Evolutionary conservation across 495 filamentous ascomycete genomes (phyloP).

Genomic region (Penicillium diatomitis): DNA sequence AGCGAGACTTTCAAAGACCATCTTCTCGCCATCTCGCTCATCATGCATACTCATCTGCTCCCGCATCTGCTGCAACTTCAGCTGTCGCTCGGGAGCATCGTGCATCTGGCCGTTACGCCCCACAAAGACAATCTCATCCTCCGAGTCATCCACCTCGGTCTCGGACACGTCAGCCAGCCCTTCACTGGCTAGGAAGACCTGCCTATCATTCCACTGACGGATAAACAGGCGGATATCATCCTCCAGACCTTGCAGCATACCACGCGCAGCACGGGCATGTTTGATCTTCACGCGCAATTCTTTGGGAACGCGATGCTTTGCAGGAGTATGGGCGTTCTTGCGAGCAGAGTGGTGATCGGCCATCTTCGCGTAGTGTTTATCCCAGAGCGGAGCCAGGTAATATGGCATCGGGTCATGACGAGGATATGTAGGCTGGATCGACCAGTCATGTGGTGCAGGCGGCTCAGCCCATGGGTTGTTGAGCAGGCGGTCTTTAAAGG

Average conservation of each 20-base stretch:
- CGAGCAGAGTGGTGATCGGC: slow-evolving; percentile 27
- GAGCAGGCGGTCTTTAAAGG: slow-evolving; percentile 63
- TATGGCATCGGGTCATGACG: slow-evolving; percentile 70
- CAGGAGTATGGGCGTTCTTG: slow-evolving; percentile 29
- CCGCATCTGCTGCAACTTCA: slow-evolving; percentile 20
- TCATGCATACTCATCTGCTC: slow-evolving; percentile 36
- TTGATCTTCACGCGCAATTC: slow-evolving; percentile 56
- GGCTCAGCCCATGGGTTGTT: slow-evolving; percentile 79
- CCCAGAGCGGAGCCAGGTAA: slow-evolving; percentile 81
- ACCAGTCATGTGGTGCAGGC: slow-evolving; percentile 74
- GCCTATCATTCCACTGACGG: slow-evolving; percentile 45
- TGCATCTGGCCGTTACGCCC: slow-evolving; percentile 68
- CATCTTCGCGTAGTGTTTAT: slow-evolving; percentile 49
- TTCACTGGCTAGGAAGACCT: slow-evolving; percentile 29
- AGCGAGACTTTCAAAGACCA: slow-evolving; percentile 67
- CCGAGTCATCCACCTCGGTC: slow-evolving; percentile 50
- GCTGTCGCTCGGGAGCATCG: slow-evolving; percentile 41
- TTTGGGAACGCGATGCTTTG: slow-evolving; percentile 39
- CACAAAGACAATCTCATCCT: slow-evolving; percentile 92
- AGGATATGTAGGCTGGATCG: slow-evolving; percentile 65
- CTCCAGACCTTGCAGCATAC: slow-evolving; percentile 56
- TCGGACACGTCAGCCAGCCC: slow-evolving; percentile 40
- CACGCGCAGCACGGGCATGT: slow-evolving; percentile 57
- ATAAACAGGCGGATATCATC: slow-evolving; percentile 55
- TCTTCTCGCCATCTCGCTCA: slow-evolving; percentile 52